Percentiles rank a stretch among this genome's conserved stretches.
Conservation (phyloP, 2,329 filamentous ascomycete species). For the Neonectria coccinea region DNA sequence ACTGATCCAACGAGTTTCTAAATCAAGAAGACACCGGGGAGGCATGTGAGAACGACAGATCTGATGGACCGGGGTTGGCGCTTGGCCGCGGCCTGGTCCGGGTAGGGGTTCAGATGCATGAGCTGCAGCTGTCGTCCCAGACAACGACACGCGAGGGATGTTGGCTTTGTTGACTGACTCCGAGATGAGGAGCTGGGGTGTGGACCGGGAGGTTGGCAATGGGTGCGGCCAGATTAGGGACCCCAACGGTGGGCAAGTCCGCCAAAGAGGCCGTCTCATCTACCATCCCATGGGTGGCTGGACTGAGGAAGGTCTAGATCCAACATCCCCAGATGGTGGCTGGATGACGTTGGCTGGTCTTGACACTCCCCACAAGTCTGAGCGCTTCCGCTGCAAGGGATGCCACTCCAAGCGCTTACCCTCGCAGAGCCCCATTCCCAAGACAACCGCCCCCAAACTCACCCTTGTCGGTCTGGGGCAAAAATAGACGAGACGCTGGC, state of each 20-base stretch:
- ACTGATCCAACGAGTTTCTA: slow-evolving; percentile 30
- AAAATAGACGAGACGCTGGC: slow-evolving; percentile 41
- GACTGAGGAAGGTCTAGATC: slow-evolving; percentile 32
- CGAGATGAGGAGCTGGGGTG: slow-evolving; percentile 37
- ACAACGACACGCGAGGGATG: slow-evolving; percentile 38
- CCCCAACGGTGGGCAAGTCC: slow-evolving; percentile 31
- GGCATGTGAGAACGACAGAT: slow-evolving; percentile 24
- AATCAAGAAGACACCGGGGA: slow-evolving; percentile 23
- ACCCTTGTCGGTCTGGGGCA: slow-evolving; percentile 17
- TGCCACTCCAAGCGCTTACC: slow-evolving; percentile 41
- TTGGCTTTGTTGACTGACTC: slow-evolving; percentile 33
- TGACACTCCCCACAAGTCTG: slow-evolving; percentile 38
- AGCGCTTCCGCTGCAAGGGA: slow-evolving; percentile 43
- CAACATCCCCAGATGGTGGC: slow-evolving; percentile 31
- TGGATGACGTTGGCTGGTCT: slow-evolving; percentile 37
- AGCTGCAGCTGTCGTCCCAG: slow-evolving; percentile 23
- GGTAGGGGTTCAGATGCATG: slow-evolving; percentile 30
- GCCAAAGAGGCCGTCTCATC: slow-evolving; percentile 23
- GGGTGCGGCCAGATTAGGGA: slow-evolving; percentile 36
- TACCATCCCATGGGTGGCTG: slow-evolving; percentile 28
- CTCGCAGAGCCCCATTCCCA: slow-evolving; percentile 34
- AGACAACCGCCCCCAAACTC: slow-evolving; percentile 34
- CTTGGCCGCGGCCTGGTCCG: slow-evolving; percentile 17
- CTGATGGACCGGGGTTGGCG: slow-evolving; percentile 32
- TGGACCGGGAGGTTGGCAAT: slow-evolving; percentile 20